These are phyloP conservation scores for Erythrophleum ivorense DNA, from an alignment of 331 rosid genomes.

Conservation along the genomic window DNA sequence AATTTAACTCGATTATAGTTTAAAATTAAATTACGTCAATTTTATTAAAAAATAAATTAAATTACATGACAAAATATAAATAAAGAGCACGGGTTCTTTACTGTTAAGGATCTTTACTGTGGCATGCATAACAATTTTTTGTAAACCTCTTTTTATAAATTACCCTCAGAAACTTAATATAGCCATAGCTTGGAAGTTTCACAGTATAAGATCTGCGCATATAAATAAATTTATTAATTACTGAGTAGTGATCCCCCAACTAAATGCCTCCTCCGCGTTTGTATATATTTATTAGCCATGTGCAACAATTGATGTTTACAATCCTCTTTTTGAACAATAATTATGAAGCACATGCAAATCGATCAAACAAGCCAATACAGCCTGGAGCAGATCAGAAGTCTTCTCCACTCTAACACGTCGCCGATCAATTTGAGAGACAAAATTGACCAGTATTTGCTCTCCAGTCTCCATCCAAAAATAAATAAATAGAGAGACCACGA, in stretches of 20 bases:
- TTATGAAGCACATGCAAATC: constrained; percentile 43
- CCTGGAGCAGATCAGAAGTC: constrained; percentile 52
- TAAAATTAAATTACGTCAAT: background rate
- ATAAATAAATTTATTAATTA: no score
- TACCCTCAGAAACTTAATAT: no score
- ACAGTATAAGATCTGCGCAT: no score
- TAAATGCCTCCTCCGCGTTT: no score
- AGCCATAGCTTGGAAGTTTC: no score
- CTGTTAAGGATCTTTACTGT: no score
- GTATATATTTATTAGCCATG: constrained; percentile 31
- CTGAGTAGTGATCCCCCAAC: no score
- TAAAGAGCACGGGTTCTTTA: no score
- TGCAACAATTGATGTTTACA: constrained; percentile 39
- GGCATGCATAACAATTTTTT: no score
- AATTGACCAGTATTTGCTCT: background rate
- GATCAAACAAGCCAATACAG: constrained; percentile 44
- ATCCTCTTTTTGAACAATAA: constrained; percentile 9
- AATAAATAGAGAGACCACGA: background rate
- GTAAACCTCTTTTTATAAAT: no score
- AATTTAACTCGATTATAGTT: background rate
- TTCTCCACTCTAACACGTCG: constrained; percentile 46
- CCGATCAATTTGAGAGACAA: constrained; percentile 34
- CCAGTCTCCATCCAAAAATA: background rate
- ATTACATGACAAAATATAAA: no score
- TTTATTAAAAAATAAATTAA: background rate